A percentile compares a stretch with the other conserved stretches of the same genome.
Evolutionary conservation across 1,139 yeast genomes (phyloP).

Genomic region (Debaryomyces subglobosus): DNA sequence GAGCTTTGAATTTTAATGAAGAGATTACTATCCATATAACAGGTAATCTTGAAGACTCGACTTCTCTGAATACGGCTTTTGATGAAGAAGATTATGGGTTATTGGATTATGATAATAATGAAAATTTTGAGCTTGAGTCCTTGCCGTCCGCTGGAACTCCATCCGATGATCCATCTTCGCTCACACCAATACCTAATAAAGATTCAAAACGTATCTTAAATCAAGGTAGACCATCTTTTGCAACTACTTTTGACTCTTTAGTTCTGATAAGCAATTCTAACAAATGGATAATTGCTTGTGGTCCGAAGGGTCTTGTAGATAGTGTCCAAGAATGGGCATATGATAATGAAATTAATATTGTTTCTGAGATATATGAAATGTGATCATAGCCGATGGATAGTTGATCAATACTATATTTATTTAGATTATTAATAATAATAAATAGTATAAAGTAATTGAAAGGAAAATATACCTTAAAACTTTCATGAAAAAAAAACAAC

Average conservation of each 20-base stretch:
- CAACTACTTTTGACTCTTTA: constrained; percentile 28
- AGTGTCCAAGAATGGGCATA: constrained; percentile 52
- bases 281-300: constrained; percentile 71
- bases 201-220: constrained; percentile 2
- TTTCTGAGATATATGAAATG: constrained; percentile 48
- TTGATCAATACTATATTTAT: background rate
- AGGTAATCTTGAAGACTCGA: constrained; percentile 11
- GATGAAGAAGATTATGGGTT: constrained; percentile 22
- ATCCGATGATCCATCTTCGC: background rate
- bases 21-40: constrained; percentile 27
- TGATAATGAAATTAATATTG: constrained; percentile 36
- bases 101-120: constrained; percentile 19
- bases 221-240: constrained; percentile 47
- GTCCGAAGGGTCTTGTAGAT: constrained; percentile 56
- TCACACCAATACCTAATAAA: background rate
- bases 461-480: too few species aligned
- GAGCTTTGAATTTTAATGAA: constrained; percentile 32
- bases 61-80: background rate
- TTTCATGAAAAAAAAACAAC: constrained; percentile 14
- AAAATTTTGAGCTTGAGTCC: constrained; percentile 23
- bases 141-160: constrained; percentile 9
- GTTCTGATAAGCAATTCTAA: constrained; percentile 31
- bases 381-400: constrained; percentile 12
- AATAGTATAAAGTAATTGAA: too few species aligned
- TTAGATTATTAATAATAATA: too few species aligned